Conservation (phyloP, 441 rosid genomes). For the Viola pubescens region DNA sequence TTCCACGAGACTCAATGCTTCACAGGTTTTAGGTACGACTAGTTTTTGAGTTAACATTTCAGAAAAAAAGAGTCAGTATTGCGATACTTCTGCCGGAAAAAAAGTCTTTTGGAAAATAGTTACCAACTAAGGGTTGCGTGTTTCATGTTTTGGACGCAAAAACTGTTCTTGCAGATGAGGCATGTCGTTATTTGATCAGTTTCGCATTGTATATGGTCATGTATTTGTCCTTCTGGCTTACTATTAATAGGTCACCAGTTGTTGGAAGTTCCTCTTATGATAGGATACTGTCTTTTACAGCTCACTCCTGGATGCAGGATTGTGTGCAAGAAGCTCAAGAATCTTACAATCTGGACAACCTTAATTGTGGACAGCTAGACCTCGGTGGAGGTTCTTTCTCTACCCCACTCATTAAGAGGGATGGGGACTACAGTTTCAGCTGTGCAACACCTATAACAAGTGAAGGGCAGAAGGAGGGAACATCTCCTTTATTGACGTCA, state of each 20-base stretch:
- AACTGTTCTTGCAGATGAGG: background rate
- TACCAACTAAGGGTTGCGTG: background rate
- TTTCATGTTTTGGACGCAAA: background rate
- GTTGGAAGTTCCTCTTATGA: constrained; percentile 6
- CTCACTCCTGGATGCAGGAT: constrained; percentile 65
- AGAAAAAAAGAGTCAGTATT: too few relatives aligned
- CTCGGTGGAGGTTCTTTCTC: constrained; percentile 40
- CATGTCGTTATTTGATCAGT: background rate
- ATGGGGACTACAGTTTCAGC: constrained; percentile 57
- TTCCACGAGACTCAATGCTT: constrained; percentile 55
- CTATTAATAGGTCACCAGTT: background rate
- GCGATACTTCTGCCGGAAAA: background rate
- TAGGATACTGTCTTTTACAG: constrained; percentile 27
- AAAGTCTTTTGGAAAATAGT: background rate
- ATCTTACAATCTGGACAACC: constrained; percentile 24
- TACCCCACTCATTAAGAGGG: constrained; percentile 26
- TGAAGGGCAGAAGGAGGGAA: constrained; percentile 23
- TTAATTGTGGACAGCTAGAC: constrained; percentile 30
- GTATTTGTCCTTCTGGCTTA: constrained; percentile 1
- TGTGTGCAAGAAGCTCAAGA: constrained; percentile 29
- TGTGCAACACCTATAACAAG: constrained; percentile 20
- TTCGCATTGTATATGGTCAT: background rate
- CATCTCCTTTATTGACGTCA: constrained; percentile 38
- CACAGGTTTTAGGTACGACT: constrained; percentile 55
- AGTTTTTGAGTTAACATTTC: background rate